phyloP scores from a whole-genome alignment of 805 yeast species.

The Cyberlindnera sargentensis region DNA sequence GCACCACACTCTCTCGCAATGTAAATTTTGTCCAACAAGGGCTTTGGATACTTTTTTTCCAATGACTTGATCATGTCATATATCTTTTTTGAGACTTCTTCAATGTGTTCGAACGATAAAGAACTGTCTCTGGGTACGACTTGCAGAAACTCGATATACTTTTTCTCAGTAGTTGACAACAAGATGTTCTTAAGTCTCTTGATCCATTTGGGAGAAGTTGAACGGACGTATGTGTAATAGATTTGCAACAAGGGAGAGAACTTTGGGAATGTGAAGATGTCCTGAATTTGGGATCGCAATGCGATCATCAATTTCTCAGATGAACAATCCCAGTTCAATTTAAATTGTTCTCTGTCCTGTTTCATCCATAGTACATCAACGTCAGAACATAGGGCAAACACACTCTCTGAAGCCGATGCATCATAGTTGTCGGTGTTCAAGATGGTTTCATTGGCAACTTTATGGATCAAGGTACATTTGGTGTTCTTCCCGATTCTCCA shows the following conservation, averaged over 20 bases:
- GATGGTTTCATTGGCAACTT: conserved; percentile 38
- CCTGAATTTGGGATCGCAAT: conserved; percentile 35
- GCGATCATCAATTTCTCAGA: conserved; percentile 41
- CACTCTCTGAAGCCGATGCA: background rate
- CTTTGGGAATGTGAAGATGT: conserved; percentile 44
- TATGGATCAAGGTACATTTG: conserved; percentile 40
- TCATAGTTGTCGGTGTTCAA: conserved; percentile 17
- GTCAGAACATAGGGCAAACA: conserved; percentile 6
- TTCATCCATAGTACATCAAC: conserved; percentile 32
- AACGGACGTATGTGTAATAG: conserved; percentile 42
- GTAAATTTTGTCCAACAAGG: conserved; percentile 51
- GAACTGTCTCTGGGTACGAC: conserved; percentile 54
- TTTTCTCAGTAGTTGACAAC: conserved; percentile 34
- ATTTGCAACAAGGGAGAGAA: conserved; percentile 46
- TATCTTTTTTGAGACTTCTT: conserved; percentile 48
- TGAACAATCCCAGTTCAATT: conserved; percentile 35
- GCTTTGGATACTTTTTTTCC: conserved; percentile 53
- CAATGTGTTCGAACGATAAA: conserved; percentile 46
- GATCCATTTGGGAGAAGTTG: conserved; percentile 30
- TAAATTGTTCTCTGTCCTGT: conserved; percentile 46
- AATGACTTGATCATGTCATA: conserved; percentile 40
- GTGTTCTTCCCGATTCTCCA: conserved; percentile 56
- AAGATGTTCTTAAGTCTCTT: conserved; percentile 29
- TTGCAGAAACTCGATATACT: conserved; percentile 36
- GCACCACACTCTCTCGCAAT: conserved; percentile 44